Evolutionary conservation across 2,329 filamentous ascomycete genomes (phyloP).

Genomic region (Aspergillus sp.): DNA sequence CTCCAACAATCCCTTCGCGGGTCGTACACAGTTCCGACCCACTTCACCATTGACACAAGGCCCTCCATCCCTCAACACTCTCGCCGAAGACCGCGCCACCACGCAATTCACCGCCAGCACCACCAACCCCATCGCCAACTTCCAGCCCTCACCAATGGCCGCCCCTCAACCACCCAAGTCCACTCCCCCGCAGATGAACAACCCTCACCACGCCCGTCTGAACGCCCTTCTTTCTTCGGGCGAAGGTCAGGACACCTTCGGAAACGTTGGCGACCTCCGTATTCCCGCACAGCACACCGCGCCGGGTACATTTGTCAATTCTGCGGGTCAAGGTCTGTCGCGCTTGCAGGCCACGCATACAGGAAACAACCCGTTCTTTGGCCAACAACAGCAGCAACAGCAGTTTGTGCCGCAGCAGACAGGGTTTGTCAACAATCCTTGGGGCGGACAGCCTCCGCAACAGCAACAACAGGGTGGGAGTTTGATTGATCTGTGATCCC

Average conservation of each 20-base stretch:
- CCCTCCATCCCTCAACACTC: slow-evolving; percentile 64
- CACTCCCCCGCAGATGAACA: slow-evolving; percentile 28
- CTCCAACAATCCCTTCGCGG: slow-evolving; percentile 95
- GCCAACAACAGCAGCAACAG: slow-evolving; percentile 54
- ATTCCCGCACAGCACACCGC: slow-evolving; percentile 96
- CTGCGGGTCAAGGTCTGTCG: slow-evolving; percentile 72
- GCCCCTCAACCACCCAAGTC: slow-evolving; percentile 27
- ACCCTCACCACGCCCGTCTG: slow-evolving; percentile 63
- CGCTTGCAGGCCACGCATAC: slow-evolving; percentile 62
- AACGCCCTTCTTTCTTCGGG: slow-evolving; percentile 80
- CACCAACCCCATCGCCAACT: slow-evolving; percentile 44
- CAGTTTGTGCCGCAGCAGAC: slow-evolving; percentile 46
- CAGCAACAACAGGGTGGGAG: slow-evolving; percentile 47
- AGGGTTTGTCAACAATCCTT: slow-evolving; percentile 47
- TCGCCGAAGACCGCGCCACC: slow-evolving; percentile 79
- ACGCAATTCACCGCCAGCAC: slow-evolving; percentile 50
- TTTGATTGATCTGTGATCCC: slow-evolving; percentile 53
- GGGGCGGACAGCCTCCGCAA: slow-evolving; percentile 44
- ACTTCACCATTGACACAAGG: slow-evolving; percentile 44
- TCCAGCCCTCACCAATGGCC: slow-evolving; percentile 32
- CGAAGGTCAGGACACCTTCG: slow-evolving; percentile 94
- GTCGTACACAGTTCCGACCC: slow-evolving; percentile 53
- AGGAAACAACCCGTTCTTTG: slow-evolving; percentile 84
- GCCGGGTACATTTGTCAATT: slow-evolving; percentile 94
- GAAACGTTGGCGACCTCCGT: slow-evolving; percentile 91